Evolutionary conservation across 2,329 filamentous ascomycete genomes (phyloP), one percentile per base, ranked within the genome.

Genomic region (Colletotrichum endophyticum): DNA sequence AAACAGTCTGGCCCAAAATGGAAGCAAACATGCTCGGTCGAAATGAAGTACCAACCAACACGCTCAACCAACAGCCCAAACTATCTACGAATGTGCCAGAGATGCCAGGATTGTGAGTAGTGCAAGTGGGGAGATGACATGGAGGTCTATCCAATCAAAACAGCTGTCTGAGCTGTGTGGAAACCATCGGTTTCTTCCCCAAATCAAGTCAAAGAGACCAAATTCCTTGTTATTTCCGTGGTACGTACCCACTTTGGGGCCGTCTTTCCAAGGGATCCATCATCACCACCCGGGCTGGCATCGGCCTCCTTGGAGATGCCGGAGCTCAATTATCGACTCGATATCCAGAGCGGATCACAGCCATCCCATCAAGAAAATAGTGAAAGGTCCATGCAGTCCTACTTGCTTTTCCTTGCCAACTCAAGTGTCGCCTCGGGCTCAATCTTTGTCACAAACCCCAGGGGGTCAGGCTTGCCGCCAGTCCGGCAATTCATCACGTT

Each of bases 341-440:
- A 12, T n/a, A n/a, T n/a, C 1, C 2, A n/a, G 19, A n/a, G 39
- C 19, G 7, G 2, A 12, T 49, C 2, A 3, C 9, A 19, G 16
- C 8, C 8, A 39, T 39, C 16, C 3, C 3, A 39, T 19, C 1
- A 19, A 39, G 16, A 5, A 1, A 39, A 19, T 39, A 39, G 15
- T 19, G 8, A 19, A 39, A 5, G 6, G 36, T 39, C 16, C 2
- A 2, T 39, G 16, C 15, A 4, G 16, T 19, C 16, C 36, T 39
- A 19, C 16, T 5, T 39, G 15, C 15, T 39, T 39, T 39, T 39
- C 36, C 7, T 39, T 19, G 16, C 16, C 36, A 39, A 39, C 36
- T 19, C 3, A 9, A 19, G n/a, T 39, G 5, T 19, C 36, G 2
- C 36, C 36, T 5, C 3, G 8, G 36, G 36, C 36, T 39, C 36